Evolutionary conservation across 176 grass and related monocot genomes (phyloP).

Genomic region (Cenchrus americanus): DNA sequence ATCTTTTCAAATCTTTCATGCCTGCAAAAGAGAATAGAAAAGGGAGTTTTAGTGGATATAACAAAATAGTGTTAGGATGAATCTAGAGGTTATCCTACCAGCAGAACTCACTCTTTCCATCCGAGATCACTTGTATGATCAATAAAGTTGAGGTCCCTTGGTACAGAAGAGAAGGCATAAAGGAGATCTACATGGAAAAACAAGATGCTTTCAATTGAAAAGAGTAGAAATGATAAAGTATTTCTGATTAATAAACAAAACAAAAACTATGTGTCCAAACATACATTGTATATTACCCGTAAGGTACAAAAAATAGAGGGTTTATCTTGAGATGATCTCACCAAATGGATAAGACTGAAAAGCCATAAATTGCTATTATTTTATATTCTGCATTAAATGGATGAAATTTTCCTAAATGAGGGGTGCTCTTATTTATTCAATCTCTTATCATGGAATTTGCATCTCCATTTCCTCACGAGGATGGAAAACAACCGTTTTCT

Average conservation of each 20-base stretch:
- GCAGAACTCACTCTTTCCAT: conserved; percentile 66
- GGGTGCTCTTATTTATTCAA: neutral
- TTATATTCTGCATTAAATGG: neutral
- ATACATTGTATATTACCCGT: neutral
- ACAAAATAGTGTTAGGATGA: neutral
- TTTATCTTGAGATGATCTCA: neutral
- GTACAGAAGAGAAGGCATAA: conserved; percentile 58
- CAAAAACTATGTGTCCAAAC: neutral
- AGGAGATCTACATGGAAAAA: conserved; percentile 60
- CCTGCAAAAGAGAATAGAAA: conserved; percentile 40
- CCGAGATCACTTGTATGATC: conserved; percentile 72
- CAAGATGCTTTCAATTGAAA: conserved; percentile 1
- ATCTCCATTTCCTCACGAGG: neutral
- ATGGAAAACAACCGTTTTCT: neutral
- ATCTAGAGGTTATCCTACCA: conserved; percentile 8
- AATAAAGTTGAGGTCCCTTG: conserved; percentile 65
- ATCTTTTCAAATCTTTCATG: conserved; percentile 74
- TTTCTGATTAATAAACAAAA: neutral
- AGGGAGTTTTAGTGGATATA: neutral
- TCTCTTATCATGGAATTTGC: neutral
- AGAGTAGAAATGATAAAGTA: neutral
- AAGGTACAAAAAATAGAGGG: neutral
- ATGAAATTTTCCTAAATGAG: neutral
- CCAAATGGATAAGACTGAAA: neutral
- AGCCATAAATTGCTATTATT: neutral